Percentiles rank a stretch among this genome's conserved stretches.
These are phyloP conservation scores for Turnera subulata DNA, from an alignment of 345 rosid genomes.

Conservation along the genomic window DNA sequence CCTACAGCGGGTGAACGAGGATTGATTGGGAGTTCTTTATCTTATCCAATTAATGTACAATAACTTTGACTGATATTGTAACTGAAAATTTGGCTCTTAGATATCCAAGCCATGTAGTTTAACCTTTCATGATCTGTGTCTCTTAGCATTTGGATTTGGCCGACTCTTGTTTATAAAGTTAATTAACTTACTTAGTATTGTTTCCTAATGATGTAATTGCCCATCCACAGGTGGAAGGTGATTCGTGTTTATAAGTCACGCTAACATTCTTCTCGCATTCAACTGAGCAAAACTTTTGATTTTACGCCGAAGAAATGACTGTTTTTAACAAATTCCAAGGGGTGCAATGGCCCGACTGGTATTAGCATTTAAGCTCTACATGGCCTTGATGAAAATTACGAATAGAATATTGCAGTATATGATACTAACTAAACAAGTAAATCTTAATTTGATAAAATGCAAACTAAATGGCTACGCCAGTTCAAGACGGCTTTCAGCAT, in stretches of 20 bases:
- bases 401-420: too few relatives aligned
- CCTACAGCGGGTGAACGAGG: slow-evolving; percentile 32
- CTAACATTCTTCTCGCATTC: too few relatives aligned
- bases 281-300: too few relatives aligned
- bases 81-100: slow-evolving; percentile 33
- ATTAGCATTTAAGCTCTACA: neutral
- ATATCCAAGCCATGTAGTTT: slow-evolving; percentile 29
- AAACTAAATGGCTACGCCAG: neutral
- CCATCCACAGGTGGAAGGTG: too few relatives aligned
- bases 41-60: slow-evolving; percentile 52
- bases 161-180: slow-evolving; percentile 14
- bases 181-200: too few relatives aligned
- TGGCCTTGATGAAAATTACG: too few relatives aligned
- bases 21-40: slow-evolving; percentile 37
- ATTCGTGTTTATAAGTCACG: too few relatives aligned
- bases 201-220: too few relatives aligned
- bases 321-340: neutral
- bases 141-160: slow-evolving; percentile 22
- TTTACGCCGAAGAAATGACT: too few relatives aligned
- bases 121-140: slow-evolving; percentile 14
- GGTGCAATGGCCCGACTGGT: neutral
- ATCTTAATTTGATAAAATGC: neutral
- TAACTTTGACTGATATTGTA: slow-evolving; percentile 44
- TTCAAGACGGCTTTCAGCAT: neutral
- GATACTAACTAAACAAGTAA: slow-evolving; percentile 3